A percentile compares a stretch with the other conserved stretches of the same genome.
Conservation (phyloP, 345 rosid species). For the Brassica carinata region DNA sequence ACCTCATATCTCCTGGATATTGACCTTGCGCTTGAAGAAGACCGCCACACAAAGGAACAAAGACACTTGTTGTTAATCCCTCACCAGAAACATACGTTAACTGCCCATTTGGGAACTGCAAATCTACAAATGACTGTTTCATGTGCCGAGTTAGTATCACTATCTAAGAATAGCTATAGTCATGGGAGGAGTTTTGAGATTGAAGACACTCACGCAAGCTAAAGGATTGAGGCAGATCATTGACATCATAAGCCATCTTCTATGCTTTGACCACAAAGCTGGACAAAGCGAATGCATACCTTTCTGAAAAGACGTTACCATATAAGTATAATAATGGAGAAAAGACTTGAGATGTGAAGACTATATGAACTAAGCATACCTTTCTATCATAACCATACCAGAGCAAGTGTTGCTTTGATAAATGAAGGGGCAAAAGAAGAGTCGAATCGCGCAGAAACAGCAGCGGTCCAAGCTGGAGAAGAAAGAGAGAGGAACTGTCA, state of each 20-base stretch:
- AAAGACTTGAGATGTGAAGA: background rate
- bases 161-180: background rate
- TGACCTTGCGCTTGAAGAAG: slow-evolving; percentile 98
- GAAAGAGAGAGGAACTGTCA: slow-evolving; percentile 81
- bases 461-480: slow-evolving; percentile 90
- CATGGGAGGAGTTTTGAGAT: background rate
- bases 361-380: slow-evolving; percentile 49
- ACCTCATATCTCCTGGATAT: slow-evolving; percentile 98
- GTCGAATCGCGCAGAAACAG: slow-evolving; percentile 89
- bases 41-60: slow-evolving; percentile 78
- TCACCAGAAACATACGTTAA: slow-evolving; percentile 88
- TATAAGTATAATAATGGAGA: slow-evolving; percentile 3
- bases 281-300: slow-evolving; percentile 98
- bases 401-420: slow-evolving; percentile 94
- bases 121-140: slow-evolving; percentile 84
- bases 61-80: slow-evolving; percentile 90
- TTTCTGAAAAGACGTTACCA: slow-evolving; percentile 52
- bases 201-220: slow-evolving; percentile 69
- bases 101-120: slow-evolving; percentile 96
- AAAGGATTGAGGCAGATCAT: slow-evolving; percentile 92
- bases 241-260: slow-evolving; percentile 98
- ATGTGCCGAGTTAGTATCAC: background rate
- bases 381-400: slow-evolving; percentile 98
- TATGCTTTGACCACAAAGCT: slow-evolving; percentile 95
- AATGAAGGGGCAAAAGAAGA: slow-evolving; percentile 86